Percentiles rank a stretch among this genome's conserved stretches.
phyloP scores from a whole-genome alignment of 352 stramenopile species.

The Globisporangium sylvaticum region DNA sequence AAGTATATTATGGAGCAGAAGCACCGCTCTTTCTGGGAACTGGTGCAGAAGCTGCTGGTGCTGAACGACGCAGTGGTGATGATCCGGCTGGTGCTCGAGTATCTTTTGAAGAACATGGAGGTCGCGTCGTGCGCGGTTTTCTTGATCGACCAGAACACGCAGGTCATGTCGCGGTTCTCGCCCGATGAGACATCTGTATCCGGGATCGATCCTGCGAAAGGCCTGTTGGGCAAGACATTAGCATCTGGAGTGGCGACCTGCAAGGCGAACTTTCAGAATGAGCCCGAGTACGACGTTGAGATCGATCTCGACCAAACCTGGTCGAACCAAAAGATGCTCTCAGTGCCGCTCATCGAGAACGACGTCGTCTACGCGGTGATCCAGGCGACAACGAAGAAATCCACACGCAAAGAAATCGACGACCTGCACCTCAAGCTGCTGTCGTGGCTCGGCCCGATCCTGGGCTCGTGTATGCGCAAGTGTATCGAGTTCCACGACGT shows the following conservation, averaged over 20 bases:
- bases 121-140: slow-evolving; percentile 56
- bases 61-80: slow-evolving; percentile 78
- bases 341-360: slow-evolving; percentile 67
- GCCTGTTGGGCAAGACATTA: slow-evolving; percentile 48
- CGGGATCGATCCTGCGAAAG: slow-evolving; percentile 40
- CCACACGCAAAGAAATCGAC: slow-evolving; percentile 39
- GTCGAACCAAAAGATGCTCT: slow-evolving; percentile 60
- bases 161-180: slow-evolving; percentile 73
- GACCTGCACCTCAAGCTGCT: slow-evolving; percentile 69
- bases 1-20: slow-evolving; percentile 52
- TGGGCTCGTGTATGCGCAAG: slow-evolving; percentile 82
- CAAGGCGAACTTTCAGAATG: slow-evolving; percentile 40
- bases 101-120: slow-evolving; percentile 52
- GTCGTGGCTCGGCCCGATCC: slow-evolving; percentile 74
- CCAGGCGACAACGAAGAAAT: slow-evolving; percentile 48
- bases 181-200: slow-evolving; percentile 45
- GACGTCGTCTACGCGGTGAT: slow-evolving; percentile 78
- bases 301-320: slow-evolving; percentile 66
- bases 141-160: slow-evolving; percentile 68
- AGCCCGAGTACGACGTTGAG: slow-evolving; percentile 49
- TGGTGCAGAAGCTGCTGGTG: slow-evolving; percentile 62
- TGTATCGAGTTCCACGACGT: slow-evolving; percentile 86
- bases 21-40: slow-evolving; percentile 72
- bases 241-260: slow-evolving; percentile 29
- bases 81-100: slow-evolving; percentile 64